Conservation (phyloP, 306 rosid genomes). For the Corylus avellana region DNA sequence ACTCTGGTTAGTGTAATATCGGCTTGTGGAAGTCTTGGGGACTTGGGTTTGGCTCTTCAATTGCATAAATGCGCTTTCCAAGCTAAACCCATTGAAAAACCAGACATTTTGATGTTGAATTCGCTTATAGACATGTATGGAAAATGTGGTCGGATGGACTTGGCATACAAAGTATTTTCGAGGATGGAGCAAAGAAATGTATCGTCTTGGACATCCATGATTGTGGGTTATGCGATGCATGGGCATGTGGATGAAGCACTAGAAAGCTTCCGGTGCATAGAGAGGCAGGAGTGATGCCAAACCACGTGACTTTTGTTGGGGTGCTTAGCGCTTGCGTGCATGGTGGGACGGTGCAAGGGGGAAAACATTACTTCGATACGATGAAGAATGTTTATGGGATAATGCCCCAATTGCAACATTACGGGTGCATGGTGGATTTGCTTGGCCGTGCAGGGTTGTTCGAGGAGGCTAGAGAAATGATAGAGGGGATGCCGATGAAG, state of each 20-base stretch:
- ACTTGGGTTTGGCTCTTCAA: constrained; percentile 53
- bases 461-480: constrained; percentile 58
- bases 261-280: constrained; percentile 53
- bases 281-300: constrained; percentile 61
- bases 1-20: constrained; percentile 68
- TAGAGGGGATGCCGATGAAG: constrained; percentile 80
- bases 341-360: constrained; percentile 64
- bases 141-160: constrained; percentile 77
- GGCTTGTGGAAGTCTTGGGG: constrained; percentile 68
- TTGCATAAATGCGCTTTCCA: constrained; percentile 66
- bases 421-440: constrained; percentile 84
- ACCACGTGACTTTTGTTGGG: constrained; percentile 68
- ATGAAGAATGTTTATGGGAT: constrained; percentile 58
- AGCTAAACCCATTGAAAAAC: constrained; percentile 33
- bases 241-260: constrained; percentile 73
- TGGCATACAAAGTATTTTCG: constrained; percentile 59
- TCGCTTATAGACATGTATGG: constrained; percentile 88
- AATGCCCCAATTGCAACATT: constrained; percentile 61
- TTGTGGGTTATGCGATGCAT: constrained; percentile 76
- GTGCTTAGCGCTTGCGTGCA: constrained; percentile 81
- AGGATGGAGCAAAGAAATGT: constrained; percentile 52
- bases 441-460: constrained; percentile 75
- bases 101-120: constrained; percentile 50
- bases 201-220: constrained; percentile 83
- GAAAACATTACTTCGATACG: constrained; percentile 61